phyloP scores from a whole-genome alignment of 2,329 filamentous ascomycete genomes.

The Exophiala phaeomuriformis region DNA sequence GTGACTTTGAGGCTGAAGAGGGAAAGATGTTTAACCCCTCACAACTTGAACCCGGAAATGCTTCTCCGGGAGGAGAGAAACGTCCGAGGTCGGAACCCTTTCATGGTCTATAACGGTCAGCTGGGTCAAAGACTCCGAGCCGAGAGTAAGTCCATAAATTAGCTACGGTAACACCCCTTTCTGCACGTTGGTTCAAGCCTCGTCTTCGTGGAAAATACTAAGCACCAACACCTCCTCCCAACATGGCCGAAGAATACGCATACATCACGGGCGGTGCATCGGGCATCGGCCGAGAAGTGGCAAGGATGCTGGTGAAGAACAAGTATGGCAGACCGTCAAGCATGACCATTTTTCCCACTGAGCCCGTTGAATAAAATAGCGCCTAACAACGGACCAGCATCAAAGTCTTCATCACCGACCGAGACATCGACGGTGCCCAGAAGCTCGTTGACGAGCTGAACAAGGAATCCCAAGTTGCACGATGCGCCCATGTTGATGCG shows the following conservation, averaged over 20 bases:
- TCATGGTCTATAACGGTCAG: too few relatives aligned
- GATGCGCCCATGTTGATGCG: slow-evolving; percentile 18
- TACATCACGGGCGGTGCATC: slow-evolving; percentile 29
- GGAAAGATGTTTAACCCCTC: not conserved
- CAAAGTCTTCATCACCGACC: slow-evolving; percentile 29
- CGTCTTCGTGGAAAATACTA: not conserved
- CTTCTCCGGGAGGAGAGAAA: too few relatives aligned
- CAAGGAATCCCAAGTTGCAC: slow-evolving; percentile 12
- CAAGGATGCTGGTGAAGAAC: slow-evolving; percentile 26
- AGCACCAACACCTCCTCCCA: not conserved
- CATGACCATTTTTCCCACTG: too few relatives aligned
- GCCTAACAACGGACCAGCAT: slow-evolving; percentile 18
- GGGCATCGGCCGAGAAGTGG: slow-evolving; percentile 28
- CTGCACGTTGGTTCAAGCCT: not conserved
- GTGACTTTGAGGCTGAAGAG: not conserved
- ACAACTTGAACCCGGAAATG: not conserved
- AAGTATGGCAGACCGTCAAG: slow-evolving; percentile 12
- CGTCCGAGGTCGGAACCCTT: too few relatives aligned
- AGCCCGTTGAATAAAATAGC: not conserved
- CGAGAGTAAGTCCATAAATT: too few relatives aligned
- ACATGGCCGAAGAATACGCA: slow-evolving; percentile 20
- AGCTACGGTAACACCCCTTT: too few relatives aligned
- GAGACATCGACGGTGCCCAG: slow-evolving; percentile 21
- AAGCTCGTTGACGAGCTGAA: slow-evolving; percentile 23
- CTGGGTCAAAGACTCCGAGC: too few relatives aligned